Conservation (phyloP, 75 land plant genomes). For the Picea sitchensis region DNA sequence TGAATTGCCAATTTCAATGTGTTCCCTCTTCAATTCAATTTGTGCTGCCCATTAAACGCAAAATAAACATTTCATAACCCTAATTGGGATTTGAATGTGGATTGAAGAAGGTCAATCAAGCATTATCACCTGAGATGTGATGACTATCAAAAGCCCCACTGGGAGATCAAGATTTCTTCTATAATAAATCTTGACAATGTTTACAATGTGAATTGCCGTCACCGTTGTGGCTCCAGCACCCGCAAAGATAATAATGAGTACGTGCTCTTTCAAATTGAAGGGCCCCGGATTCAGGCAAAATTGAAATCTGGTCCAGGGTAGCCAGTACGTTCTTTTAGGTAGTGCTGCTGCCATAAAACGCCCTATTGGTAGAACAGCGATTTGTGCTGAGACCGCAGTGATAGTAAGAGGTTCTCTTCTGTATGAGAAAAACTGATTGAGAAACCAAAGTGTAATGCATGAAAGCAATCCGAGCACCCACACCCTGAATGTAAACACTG, state of each 20-base stretch:
- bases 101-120: slow-evolving; percentile 8
- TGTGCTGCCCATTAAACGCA: neutral
- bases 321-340: slow-evolving; percentile 30
- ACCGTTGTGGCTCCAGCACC: slow-evolving; percentile 36
- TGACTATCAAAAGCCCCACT: slow-evolving; percentile 22
- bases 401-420: slow-evolving; percentile 37
- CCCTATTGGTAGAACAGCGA: slow-evolving; percentile 30
- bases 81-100: neutral
- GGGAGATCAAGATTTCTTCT: slow-evolving; percentile 5
- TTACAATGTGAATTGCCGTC: slow-evolving; percentile 36
- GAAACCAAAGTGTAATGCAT: slow-evolving; percentile 36
- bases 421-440: slow-evolving; percentile 49
- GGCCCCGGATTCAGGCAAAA: slow-evolving; percentile 77
- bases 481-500: slow-evolving; percentile 42
- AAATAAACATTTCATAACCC: neutral
- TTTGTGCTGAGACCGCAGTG: slow-evolving; percentile 31
- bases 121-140: slow-evolving; percentile 45
- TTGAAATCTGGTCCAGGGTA: neutral
- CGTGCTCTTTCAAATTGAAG: slow-evolving; percentile 71
- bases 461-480: slow-evolving; percentile 38
- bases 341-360: slow-evolving; percentile 40
- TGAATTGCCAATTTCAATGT: slow-evolving; percentile 12
- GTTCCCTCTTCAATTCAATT: neutral
- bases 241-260: slow-evolving; percentile 58
- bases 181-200: slow-evolving; percentile 47